phyloP scores from a whole-genome alignment of 352 stramenopile genomes.

The Phytophthora lateralis region DNA sequence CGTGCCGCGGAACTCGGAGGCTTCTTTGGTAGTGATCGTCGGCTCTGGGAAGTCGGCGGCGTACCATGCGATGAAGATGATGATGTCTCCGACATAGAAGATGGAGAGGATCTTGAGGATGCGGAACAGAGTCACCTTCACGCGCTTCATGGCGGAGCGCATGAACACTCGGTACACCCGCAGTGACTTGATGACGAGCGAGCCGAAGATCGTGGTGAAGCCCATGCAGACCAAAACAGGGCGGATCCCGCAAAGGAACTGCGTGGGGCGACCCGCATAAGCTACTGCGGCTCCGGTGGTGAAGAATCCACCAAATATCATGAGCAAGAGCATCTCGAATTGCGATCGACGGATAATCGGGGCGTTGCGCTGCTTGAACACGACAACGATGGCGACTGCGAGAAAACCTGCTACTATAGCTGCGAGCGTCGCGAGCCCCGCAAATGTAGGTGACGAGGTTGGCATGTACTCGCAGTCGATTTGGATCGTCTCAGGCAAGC shows the following conservation, averaged over 20 bases:
- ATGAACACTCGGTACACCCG: conserved; percentile 68
- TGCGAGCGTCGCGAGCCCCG: conserved; percentile 12
- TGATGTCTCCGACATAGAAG: conserved; percentile 41
- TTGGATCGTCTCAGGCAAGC: conserved; percentile 20
- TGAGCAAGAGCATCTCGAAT: conserved; percentile 48
- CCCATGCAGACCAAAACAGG: conserved; percentile 42
- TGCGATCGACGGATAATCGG: conserved; percentile 57
- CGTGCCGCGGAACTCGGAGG: conserved; percentile 30
- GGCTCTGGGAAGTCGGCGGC: conserved; percentile 39
- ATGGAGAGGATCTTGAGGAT: conserved; percentile 49
- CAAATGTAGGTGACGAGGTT: conserved; percentile 25
- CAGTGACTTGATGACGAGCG: conserved; percentile 54
- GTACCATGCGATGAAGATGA: conserved; percentile 49
- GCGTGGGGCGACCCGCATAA: conserved; percentile 37
- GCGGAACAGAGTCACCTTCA: conserved; percentile 37
- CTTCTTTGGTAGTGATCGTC: conserved; percentile 23
- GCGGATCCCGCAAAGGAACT: conserved; percentile 36
- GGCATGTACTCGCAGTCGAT: conserved; percentile 54
- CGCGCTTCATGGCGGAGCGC: conserved; percentile 44
- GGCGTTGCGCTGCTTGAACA: conserved; percentile 37
- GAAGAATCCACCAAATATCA: conserved; percentile 47
- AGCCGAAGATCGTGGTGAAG: conserved; percentile 53
- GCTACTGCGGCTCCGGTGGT: conserved; percentile 34
- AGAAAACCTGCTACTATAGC: conserved; percentile 25
- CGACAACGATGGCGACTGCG: conserved; percentile 19